These are phyloP conservation scores for Ganoderma lingzhi DNA, from an alignment of 1,284 basidiomycete species.

Conservation along the genomic window DNA sequence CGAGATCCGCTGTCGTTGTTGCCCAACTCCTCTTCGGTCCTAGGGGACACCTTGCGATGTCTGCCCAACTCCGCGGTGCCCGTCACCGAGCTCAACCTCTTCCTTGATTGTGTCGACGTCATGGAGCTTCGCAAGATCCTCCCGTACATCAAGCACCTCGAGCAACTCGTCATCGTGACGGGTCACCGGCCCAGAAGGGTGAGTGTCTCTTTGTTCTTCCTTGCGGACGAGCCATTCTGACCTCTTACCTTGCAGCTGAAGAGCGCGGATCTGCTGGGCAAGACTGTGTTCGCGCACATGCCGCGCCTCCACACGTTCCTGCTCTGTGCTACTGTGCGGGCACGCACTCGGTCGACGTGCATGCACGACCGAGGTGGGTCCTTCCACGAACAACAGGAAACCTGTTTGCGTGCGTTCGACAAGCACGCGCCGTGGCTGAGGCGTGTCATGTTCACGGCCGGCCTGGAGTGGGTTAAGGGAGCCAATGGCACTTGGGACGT, in stretches of 20 bases:
- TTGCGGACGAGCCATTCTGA: neutral
- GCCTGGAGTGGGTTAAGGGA: neutral
- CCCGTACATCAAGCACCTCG: neutral
- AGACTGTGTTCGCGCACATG: conserved; percentile 5
- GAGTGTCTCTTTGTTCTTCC: neutral
- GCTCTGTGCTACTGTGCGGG: neutral
- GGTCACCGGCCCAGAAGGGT: neutral
- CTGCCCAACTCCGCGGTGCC: conserved; percentile 3
- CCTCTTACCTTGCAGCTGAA: neutral
- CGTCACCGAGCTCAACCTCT: conserved; percentile 1
- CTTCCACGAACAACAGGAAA: neutral
- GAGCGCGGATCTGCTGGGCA: neutral
- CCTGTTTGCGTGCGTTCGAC: neutral
- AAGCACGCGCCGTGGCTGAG: neutral
- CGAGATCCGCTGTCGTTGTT: neutral
- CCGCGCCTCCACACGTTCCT: conserved; percentile 2
- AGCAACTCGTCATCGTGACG: neutral
- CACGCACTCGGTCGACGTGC: neutral
- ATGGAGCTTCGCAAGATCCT: neutral
- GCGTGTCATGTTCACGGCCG: neutral
- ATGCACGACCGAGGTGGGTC: neutral
- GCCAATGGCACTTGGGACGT: neutral
- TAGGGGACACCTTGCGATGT: neutral
- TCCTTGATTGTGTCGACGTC: neutral
- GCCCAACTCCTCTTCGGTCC: neutral